Evolutionary conservation across 2,329 filamentous ascomycete genomes (phyloP), one percentile per base, ranked within the genome.

Genomic region (Colletotrichum cereale): DNA sequence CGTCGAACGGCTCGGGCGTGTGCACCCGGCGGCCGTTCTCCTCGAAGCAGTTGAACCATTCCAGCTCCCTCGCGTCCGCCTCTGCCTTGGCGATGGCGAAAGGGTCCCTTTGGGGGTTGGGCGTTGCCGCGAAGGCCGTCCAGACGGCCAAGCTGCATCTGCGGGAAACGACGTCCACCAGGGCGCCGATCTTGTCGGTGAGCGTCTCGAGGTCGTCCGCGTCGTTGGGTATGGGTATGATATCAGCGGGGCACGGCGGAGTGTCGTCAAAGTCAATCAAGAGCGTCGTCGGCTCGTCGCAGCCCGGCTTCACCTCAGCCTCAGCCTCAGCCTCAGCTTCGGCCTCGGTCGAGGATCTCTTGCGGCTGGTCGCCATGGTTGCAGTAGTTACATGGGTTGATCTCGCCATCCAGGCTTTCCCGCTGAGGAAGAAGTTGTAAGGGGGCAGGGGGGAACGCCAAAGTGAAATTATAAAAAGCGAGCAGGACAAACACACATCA

Each of bases 91-190:
- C 61, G 24, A 63, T 63, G 24, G n/a, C 53, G 21, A 66, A 5
- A 11, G 53, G 53, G 52, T 60, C 53, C 16, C 53, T 18, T 24
- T 66, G 34, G 29, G 40, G 63, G 5, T 31, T 58, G 8, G 53
- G 53, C 7, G 63, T 58, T 16, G 53, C 63, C 21, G 47, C 48
- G 42, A 60, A 66, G 10, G 24, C 42, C 31, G 63, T 66, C 40
- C 53, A 60, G 31, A 66, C 31, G 18, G 63, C 63, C 16, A 66
- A 34, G 11, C 63, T 60, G 63, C 42, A 34, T 18, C n/a, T 48
- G 42, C 29, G 31, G 7, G 24, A 40, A 34, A 60, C 42, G 24
- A 63, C 48, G 12, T 24, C 24, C 47, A 26, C 47, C 24, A 63
- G 61, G 36, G 61, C 61, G 48, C 24, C 18, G 3, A 40, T 38